Evolutionary conservation across 2,329 filamentous ascomycete species (phyloP).

Genomic region (Pestalotiopsis sp.): DNA sequence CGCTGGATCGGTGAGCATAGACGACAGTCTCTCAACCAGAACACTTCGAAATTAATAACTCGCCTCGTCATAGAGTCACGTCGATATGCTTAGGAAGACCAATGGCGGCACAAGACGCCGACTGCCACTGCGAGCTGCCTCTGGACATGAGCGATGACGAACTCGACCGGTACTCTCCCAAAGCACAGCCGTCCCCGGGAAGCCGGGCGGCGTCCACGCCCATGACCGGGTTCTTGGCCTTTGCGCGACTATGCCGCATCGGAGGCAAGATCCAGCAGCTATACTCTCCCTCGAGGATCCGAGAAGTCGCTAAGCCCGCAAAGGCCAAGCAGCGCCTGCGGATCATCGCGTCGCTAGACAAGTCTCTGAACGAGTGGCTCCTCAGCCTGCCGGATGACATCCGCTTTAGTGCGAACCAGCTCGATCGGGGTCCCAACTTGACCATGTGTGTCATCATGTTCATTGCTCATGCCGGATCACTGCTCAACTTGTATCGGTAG

Average conservation of each 20-base stretch:
- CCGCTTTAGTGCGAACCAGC: constrained; percentile 8
- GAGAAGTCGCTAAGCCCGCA: background rate
- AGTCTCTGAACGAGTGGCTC: constrained; percentile 8
- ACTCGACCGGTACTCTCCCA: background rate
- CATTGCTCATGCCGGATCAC: constrained; percentile 9
- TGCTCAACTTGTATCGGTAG: constrained; percentile 9
- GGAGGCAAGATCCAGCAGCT: constrained; percentile 11
- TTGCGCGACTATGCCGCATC: constrained; percentile 4
- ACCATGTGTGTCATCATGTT: constrained; percentile 12
- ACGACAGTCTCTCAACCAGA: background rate
- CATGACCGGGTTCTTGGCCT: constrained; percentile 8
- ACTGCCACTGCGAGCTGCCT: constrained; percentile 7
- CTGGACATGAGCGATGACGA: constrained; percentile 4
- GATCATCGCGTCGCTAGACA: background rate
- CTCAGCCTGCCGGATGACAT: constrained; percentile 3
- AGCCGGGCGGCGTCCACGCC: background rate
- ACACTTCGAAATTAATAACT: too few relatives aligned
- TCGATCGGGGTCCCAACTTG: constrained; percentile 5
- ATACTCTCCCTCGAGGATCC: constrained; percentile 8
- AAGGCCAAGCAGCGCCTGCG: constrained; percentile 4
- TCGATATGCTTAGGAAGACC: constrained; percentile 7
- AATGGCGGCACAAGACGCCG: constrained; percentile 1
- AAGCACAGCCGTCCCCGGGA: background rate
- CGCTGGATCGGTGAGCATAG: background rate
- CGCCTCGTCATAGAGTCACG: background rate